Base-by-base conservation (phyloP, 371 early-diverging fungal genomes). In the Lichtheimia corymbifera region DNA sequence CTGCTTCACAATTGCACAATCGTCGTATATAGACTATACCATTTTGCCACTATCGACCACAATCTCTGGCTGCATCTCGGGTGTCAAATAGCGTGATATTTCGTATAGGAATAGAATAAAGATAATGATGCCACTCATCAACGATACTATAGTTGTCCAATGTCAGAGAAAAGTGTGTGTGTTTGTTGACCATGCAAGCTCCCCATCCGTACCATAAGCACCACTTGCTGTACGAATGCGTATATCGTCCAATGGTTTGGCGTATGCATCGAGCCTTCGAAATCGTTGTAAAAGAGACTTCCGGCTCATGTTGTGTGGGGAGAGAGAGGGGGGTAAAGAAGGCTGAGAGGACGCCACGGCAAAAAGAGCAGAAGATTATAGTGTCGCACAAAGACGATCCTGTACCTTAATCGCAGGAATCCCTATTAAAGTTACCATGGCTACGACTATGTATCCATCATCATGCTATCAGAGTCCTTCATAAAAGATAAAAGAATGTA, bases 211-310 rank as follows among this genome's bases (percentile, higher is more conserved):
- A 93, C 94, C 90, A 54, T 78, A 62, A 42, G 93, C 97, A 55
- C 97, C 97, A 0, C 92, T 83, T 15, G 83, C 77, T n/a, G 97
- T 97, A 68, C 91, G 88, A 52, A 94, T 82, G 55, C 93, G 85
- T 74, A 97, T 94, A 73, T 98, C 97, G 64, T 98, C 99, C 15
- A 95, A 81, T 1, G 97, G 94, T 67, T 97, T 97, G n/a, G 99
- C 98, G 65, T 96, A 97, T 18, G 95, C 95, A 71, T 98, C 99
- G 59, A 95, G 88, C 58, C 79, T 76, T 59, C 83, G 83, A 60
- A 90, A 83, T 42, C 84, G 72, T 54, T 78, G 82, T 6, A 78
- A 42, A 27, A 76, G 68, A 20, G 77, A 77, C 49, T 66, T 78
- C 11, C 47, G 47, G n/a, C 18, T n/a, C 47, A 47, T 47, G 35